Conservation (phyloP, 1,139 yeast species). For the Sugiyamaella xylanicola region DNA sequence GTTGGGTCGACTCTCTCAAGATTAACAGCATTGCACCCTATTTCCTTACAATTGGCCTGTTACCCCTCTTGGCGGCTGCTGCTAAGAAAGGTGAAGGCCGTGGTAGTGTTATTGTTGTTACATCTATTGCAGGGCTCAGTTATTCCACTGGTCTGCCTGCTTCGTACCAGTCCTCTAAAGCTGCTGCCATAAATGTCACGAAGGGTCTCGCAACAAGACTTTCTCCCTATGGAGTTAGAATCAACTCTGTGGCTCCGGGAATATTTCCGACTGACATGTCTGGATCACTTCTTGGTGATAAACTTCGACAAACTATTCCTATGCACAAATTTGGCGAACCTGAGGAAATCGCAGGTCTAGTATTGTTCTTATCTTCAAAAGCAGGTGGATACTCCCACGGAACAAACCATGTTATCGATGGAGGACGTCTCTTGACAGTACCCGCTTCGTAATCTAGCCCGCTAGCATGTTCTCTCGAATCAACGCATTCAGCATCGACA, state of each 20-base stretch:
- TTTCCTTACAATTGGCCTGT: constrained; percentile 21
- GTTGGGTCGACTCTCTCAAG: constrained; percentile 22
- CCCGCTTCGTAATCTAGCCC: constrained; percentile 4
- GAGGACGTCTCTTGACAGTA: constrained; percentile 48
- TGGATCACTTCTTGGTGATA: constrained; percentile 6
- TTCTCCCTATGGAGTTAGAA: constrained; percentile 20
- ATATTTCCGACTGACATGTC: constrained; percentile 24
- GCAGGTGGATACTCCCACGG: constrained; percentile 69
- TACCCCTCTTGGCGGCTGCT: constrained; percentile 23
- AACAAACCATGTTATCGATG: constrained; percentile 70
- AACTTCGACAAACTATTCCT: constrained; percentile 16
- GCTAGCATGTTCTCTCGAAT: not conserved
- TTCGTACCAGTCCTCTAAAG: constrained; percentile 81
- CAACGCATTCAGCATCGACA: too few species aligned
- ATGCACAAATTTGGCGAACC: constrained; percentile 20
- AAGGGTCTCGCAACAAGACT: constrained; percentile 58
- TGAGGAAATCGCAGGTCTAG: constrained; percentile 24
- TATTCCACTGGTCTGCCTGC: constrained; percentile 81
- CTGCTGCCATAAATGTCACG: constrained; percentile 74
- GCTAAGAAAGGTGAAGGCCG: constrained; percentile 24
- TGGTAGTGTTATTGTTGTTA: constrained; percentile 66
- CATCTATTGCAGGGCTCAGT: constrained; percentile 80
- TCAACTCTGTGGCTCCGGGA: constrained; percentile 23
- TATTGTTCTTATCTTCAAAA: constrained; percentile 54
- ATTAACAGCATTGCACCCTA: constrained; percentile 23